phyloP scores from a whole-genome alignment of 192 early-diverging fungal species.

The Podila horticola region DNA sequence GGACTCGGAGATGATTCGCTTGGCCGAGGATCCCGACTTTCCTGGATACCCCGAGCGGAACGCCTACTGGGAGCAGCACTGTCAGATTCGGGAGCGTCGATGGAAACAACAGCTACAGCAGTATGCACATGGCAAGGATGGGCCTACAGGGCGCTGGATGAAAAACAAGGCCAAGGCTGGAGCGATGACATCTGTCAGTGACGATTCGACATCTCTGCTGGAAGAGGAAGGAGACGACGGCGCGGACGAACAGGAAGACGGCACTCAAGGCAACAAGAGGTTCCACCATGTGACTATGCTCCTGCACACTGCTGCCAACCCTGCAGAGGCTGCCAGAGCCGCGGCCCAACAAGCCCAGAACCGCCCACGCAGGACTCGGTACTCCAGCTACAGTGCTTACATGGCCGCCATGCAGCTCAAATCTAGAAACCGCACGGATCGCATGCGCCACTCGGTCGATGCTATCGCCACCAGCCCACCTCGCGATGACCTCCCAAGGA shows the following conservation, averaged over 20 bases:
- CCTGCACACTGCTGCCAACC: not conserved
- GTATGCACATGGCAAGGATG: not conserved
- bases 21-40: conserved; percentile 19
- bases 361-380: conserved; percentile 16
- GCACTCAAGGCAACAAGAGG: not conserved
- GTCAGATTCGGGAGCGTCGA: conserved; percentile 37
- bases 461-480: not conserved
- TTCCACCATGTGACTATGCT: conserved; percentile 1
- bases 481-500: not conserved
- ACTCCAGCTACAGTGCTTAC: conserved; percentile 36
- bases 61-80: conserved; percentile 41
- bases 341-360: not conserved
- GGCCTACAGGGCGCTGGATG: not conserved
- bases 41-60: conserved; percentile 47
- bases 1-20: conserved; percentile 20
- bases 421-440: conserved; percentile 17
- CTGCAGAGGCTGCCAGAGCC: not conserved
- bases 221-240: not conserved
- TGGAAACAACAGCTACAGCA: conserved; percentile 14
- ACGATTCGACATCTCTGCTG: conserved; percentile 7
- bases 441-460: conserved; percentile 6
- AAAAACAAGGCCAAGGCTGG: conserved; percentile 2
- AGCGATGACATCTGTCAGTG: not conserved
- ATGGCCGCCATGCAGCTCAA: conserved; percentile 34
- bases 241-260: not conserved